Evolutionary conservation across 257 asterid species (phyloP).

Genomic region (Salvia miltiorrhiza): DNA sequence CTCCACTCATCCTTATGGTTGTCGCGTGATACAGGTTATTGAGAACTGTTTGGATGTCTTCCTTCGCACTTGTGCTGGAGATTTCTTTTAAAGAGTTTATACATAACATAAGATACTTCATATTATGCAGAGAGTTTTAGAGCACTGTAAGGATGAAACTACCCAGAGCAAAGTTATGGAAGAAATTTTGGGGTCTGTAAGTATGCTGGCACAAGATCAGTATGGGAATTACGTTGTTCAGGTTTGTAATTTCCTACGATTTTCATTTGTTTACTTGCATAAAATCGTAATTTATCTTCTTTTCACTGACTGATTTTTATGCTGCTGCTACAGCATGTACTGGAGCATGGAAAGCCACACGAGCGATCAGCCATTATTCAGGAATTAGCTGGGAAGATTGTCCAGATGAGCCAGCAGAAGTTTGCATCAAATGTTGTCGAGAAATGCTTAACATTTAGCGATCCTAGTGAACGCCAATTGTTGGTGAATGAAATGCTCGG

Average conservation of each 20-base stretch:
- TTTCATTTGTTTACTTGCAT: background rate
- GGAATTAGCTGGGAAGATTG: slow-evolving; percentile 90
- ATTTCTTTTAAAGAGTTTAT: background rate
- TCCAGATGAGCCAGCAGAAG: slow-evolving; percentile 99
- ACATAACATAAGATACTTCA: background rate
- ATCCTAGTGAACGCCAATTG: slow-evolving; percentile 71
- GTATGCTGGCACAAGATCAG: slow-evolving; percentile 95
- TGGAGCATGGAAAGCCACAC: slow-evolving; percentile 93
- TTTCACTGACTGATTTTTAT: slow-evolving; percentile 12
- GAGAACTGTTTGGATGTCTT: background rate
- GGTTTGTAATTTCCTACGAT: slow-evolving; percentile 36
- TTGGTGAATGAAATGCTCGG: slow-evolving; percentile 98
- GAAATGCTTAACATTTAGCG: slow-evolving; percentile 86
- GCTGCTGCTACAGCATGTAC: slow-evolving; percentile 52
- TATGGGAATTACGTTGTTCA: slow-evolving; percentile 95
- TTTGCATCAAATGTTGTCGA: slow-evolving; percentile 96
- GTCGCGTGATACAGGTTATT: slow-evolving; percentile 91
- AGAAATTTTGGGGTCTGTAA: slow-evolving; percentile 80
- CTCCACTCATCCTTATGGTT: slow-evolving; percentile 95
- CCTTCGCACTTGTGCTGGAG: background rate
- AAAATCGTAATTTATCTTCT: background rate
- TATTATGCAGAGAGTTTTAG: slow-evolving; percentile 73
- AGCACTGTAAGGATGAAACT: slow-evolving; percentile 62
- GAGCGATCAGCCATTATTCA: slow-evolving; percentile 78
- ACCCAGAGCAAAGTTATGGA: slow-evolving; percentile 93